phyloP scores from a whole-genome alignment of 2,329 filamentous ascomycete genomes.

The Blastomyces silverae region DNA sequence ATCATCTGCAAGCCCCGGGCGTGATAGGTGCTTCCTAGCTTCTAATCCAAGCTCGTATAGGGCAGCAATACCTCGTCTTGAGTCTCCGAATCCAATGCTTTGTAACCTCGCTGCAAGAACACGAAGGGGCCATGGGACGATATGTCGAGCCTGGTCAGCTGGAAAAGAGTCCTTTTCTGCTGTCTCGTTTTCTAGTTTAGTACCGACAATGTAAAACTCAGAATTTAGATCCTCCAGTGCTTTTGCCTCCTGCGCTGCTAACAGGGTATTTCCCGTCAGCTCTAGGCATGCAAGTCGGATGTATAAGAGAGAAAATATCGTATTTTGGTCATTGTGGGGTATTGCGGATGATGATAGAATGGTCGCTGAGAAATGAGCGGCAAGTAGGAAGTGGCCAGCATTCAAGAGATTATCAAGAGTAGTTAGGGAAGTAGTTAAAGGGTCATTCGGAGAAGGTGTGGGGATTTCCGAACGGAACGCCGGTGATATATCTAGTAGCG shows the following conservation, averaged over 20 bases:
- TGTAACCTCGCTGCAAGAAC: conserved; percentile 77
- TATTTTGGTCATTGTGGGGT: conserved; percentile 48
- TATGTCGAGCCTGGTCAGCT: conserved; percentile 43
- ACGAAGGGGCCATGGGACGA: conserved; percentile 82
- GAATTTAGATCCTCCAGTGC: conserved; percentile 56
- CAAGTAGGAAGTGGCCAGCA: conserved; percentile 70
- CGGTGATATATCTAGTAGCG: conserved; percentile 52
- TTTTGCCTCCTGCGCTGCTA: conserved; percentile 60
- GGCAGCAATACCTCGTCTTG: conserved; percentile 74
- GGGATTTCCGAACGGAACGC: conserved; percentile 64
- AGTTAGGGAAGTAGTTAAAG: conserved; percentile 37
- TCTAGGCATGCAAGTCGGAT: conserved; percentile 75
- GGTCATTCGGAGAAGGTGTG: conserved; percentile 56
- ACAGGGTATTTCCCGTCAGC: conserved; percentile 63
- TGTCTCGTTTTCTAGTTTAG: conserved; percentile 28
- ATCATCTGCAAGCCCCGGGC: conserved; percentile 47
- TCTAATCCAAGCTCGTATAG: conserved; percentile 84
- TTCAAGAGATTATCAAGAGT: conserved; percentile 59
- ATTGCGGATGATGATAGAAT: conserved; percentile 40
- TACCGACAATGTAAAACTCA: conserved; percentile 45
- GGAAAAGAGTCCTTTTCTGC: conserved; percentile 58
- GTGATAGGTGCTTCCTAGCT: conserved; percentile 56
- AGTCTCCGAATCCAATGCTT: conserved; percentile 77
- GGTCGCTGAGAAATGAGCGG: conserved; percentile 50
- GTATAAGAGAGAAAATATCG: conserved; percentile 73